Percentiles rank a stretch among this genome's conserved stretches.
Conservation (phyloP, 805 yeast species). For the Candida chilensis region DNA sequence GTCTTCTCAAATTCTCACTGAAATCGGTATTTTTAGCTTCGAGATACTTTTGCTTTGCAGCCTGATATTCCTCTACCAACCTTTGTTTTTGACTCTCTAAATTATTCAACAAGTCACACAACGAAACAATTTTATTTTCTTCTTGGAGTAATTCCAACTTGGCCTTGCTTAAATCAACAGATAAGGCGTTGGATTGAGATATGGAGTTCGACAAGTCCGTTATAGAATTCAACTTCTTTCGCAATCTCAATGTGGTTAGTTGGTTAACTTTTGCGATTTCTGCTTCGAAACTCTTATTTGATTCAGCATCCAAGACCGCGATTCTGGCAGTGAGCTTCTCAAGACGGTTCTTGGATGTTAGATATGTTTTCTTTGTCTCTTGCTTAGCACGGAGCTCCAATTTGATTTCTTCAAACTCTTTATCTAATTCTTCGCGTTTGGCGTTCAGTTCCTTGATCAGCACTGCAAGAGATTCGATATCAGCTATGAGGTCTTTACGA, state of each 20-base stretch:
- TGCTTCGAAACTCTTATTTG: too few species aligned
- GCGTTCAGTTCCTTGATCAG: conserved; percentile 1
- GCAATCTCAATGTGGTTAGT: too few species aligned
- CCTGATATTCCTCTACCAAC: conserved; percentile 19
- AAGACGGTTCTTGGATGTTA: not conserved
- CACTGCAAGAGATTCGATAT: conserved; percentile 2
- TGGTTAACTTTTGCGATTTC: too few species aligned
- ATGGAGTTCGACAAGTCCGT: too few species aligned
- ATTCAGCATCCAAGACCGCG: too few species aligned
- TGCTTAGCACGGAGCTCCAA: conserved; percentile 5
- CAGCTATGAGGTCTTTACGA: conserved; percentile 2
- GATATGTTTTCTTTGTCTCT: not conserved
- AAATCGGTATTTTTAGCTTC: conserved; percentile 31
- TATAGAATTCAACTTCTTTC: too few species aligned
- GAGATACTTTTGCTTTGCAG: conserved; percentile 21
- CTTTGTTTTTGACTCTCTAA: conserved; percentile 14
- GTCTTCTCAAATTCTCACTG: conserved; percentile 18
- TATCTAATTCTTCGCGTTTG: conserved; percentile 6
- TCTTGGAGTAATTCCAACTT: too few species aligned
- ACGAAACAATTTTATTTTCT: conserved; percentile 9
- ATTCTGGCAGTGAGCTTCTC: not conserved
- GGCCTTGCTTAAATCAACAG: too few species aligned
- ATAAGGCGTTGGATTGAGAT: too few species aligned
- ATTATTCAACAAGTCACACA: conserved; percentile 11
- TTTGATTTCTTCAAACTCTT: conserved; percentile 5